phyloP scores from a whole-genome alignment of 441 rosid species.

The Theobroma grandiflorum region DNA sequence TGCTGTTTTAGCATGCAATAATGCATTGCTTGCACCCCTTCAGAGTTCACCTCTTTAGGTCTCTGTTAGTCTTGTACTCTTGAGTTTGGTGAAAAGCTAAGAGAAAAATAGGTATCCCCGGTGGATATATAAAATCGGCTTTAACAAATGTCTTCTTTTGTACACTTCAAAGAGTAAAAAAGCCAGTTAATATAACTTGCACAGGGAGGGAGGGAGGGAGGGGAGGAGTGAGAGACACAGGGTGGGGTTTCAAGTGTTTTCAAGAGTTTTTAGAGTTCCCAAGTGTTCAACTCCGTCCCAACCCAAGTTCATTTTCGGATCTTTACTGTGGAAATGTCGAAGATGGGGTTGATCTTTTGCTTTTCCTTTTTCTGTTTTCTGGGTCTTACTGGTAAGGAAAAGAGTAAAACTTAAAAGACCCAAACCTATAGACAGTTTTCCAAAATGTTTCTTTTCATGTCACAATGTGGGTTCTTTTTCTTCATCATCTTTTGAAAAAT shows the following conservation, averaged over 20 bases:
- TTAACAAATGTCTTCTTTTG: neutral
- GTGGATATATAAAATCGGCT: neutral
- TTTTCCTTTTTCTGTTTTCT: conserved; percentile 51
- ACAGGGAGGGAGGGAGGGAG: neutral
- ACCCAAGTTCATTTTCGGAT: neutral
- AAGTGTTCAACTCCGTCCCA: neutral
- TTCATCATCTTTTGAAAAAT: conserved; percentile 8
- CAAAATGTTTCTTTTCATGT: neutral
- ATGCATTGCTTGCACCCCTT: neutral
- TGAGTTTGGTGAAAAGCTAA: neutral
- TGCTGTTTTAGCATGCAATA: neutral
- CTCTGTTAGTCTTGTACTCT: neutral
- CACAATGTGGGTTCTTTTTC: conserved; percentile 5
- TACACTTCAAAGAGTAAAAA: neutral
- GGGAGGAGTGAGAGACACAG: neutral
- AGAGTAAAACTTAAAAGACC: neutral
- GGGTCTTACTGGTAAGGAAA: conserved; percentile 59
- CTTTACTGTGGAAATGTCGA: conserved; percentile 34
- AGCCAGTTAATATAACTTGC: neutral
- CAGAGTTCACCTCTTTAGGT: neutral
- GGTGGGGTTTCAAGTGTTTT: neutral
- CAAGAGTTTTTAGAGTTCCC: conserved; percentile 3
- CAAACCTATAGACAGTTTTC: neutral
- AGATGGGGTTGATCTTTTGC: conserved; percentile 45
- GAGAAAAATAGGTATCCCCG: neutral